Percentiles rank a stretch among this genome's conserved stretches.
phyloP scores from a whole-genome alignment of 2,329 filamentous ascomycete species.

The Helotiales sp. region DNA sequence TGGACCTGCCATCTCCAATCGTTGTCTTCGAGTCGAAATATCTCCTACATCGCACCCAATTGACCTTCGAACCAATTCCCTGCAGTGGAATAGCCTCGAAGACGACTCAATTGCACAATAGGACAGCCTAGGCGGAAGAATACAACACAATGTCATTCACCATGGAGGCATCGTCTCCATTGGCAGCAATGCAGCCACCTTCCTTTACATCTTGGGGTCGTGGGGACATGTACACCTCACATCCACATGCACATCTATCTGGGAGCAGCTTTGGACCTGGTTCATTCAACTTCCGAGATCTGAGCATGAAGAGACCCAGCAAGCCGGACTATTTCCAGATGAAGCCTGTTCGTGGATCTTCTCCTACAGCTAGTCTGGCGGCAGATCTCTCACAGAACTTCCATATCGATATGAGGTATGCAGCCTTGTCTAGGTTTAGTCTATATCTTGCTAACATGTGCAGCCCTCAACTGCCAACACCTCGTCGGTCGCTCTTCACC shows the following conservation, averaged over 20 bases:
- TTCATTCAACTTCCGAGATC: constrained; percentile 74
- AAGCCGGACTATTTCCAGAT: constrained; percentile 78
- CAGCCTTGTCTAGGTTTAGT: background rate
- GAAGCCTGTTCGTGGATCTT: constrained; percentile 78
- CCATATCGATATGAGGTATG: constrained; percentile 90
- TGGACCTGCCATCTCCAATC: constrained; percentile 4
- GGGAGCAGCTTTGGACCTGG: constrained; percentile 58
- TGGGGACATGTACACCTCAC: constrained; percentile 53
- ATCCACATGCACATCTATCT: constrained; percentile 46
- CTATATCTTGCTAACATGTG: constrained; percentile 9
- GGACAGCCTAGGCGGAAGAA: constrained; percentile 10
- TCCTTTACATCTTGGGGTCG: constrained; percentile 61
- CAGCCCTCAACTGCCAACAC: constrained; percentile 81
- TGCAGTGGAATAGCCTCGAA: constrained; percentile 18
- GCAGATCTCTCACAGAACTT: constrained; percentile 97
- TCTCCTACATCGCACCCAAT: constrained; percentile 17
- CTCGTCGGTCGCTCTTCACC: constrained; percentile 82
- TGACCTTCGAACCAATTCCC: constrained; percentile 15
- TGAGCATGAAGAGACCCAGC: constrained; percentile 69
- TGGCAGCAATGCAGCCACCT: constrained; percentile 88
- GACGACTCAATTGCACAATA: constrained; percentile 19
- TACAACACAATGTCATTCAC: constrained; percentile 25
- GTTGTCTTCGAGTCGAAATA: constrained; percentile 6
- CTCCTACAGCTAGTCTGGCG: constrained; percentile 85
- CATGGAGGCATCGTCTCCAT: constrained; percentile 93